Percentiles rank a stretch among this genome's conserved stretches.
phyloP scores from a whole-genome alignment of 169 alveolate species.

The Cryptosporidium viatorum region DNA sequence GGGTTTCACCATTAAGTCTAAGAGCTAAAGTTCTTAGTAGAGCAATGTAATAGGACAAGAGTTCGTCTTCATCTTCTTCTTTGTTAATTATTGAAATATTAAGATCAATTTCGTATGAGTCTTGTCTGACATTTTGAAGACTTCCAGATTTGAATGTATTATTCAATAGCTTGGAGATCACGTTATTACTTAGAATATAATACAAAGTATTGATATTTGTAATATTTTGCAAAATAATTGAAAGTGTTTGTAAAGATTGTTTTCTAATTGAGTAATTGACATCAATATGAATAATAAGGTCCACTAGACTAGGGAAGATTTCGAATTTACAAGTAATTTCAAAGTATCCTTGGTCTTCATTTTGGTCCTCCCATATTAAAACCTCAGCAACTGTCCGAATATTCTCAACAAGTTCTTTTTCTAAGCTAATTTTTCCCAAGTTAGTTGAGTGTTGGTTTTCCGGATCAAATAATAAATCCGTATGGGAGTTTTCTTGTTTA shows the following conservation, averaged over 20 bases:
- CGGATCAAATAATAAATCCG: neutral
- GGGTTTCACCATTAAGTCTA: conserved; percentile 64
- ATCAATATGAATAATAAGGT: neutral
- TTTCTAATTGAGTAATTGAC: conserved; percentile 24
- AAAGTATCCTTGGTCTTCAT: conserved; percentile 51
- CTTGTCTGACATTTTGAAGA: neutral
- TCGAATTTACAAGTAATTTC: conserved; percentile 14
- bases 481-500: neutral
- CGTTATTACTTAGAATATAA: conserved; percentile 42
- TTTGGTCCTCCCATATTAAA: conserved; percentile 67
- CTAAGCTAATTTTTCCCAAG: neutral
- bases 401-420: conserved; percentile 22
- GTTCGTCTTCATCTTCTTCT: conserved; percentile 75
- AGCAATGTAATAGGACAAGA: conserved; percentile 67
- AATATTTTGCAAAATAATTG: conserved; percentile 45
- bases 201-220: conserved; percentile 20
- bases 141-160: conserved; percentile 18
- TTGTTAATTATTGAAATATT: neutral
- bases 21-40: conserved; percentile 73
- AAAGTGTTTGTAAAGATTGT: conserved; percentile 63
- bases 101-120: neutral
- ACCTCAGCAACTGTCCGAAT: conserved; percentile 61
- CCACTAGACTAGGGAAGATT: conserved; percentile 24
- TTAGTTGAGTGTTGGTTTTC: neutral
- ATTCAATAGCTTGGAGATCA: conserved; percentile 5